Base-by-base conservation (phyloP, 805 yeast species). In the Wickerhamomyces alni region DNA sequence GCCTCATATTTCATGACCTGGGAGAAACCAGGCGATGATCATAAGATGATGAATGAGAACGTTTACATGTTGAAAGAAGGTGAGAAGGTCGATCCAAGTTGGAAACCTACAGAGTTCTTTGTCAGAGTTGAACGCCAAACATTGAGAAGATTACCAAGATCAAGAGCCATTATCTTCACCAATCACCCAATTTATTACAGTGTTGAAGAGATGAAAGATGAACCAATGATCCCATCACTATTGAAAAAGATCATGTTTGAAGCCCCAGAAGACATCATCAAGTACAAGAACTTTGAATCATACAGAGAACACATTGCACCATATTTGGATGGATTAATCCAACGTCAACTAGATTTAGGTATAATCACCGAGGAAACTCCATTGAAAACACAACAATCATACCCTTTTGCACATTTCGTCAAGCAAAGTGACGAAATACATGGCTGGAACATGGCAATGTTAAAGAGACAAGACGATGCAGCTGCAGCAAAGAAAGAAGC, bases 121-220 rank as follows among this genome's bases (percentile, higher is more conserved):
- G 82, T 82, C 11, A 68, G 89, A 49, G 84, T 81, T 8, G 87
- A 82, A 58, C 70, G 87, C 49, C 89, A 82, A 57, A 78, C 88
- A 1, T 63, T 82, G 41, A 67, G 87, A 54, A 68, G 82, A 52
- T 66, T 82, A 38, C 88, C 89, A 29, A 77, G 69, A 54, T 61
- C 82, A 0, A 51, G 66, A 35, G 87, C 87, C 3, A 76, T 82
- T 43, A 76, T 82, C 36, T 82, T 82, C 65, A 78, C 87, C 21
- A 82, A 82, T 54, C 89, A 82, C 55, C 89, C 88, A 5, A 68
- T 80, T n/a, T 83, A 80, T 54, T 84, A 84, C 58, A 74, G 83
- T 2, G 76, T 84, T 31, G 89, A 83, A 30, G 91, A 85, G 52
- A 77, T 84, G 76, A 82, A 84, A 45, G 88, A 84, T 52, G 87